Evolutionary conservation across 2,329 filamentous ascomycete species (phyloP), one percentile per base, ranked within the genome.

Genomic region (Gnomoniopsis smithogilvyi): DNA sequence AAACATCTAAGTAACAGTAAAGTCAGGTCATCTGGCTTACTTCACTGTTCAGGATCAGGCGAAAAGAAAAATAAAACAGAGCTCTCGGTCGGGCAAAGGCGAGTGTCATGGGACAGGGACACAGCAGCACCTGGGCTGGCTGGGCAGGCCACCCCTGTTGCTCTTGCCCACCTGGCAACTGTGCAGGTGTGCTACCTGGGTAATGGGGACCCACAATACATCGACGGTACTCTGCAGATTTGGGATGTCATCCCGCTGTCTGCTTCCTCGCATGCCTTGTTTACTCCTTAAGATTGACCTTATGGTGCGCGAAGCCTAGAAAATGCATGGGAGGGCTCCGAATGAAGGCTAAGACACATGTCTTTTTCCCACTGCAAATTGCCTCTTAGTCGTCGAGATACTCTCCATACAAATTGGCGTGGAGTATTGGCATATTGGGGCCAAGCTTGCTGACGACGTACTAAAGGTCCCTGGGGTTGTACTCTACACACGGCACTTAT

Each of bases 401-500:
- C 26, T 8, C 26, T 4, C 26, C 26, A 30, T 30, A 30, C 26
- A 30, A 30, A 30, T 30, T 8, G 8, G 26, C 26, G 8, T 30
- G 26, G 26, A 30, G 26, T 8, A 30, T 30, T 4, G 53, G 21
- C 53, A 41, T 22, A 34, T 45, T 17, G 19, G 33, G 46, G 38
- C 54, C 38, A 26, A 51, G 43, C 59, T 50, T 45, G 38, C 47
- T 46, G 51, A 51, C 41, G 54, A 47, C 38, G 55, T 34, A 52
- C 24, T 14, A 26, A 21, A 26, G 47, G 46, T 41, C 26, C 41
- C 48, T 17, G 38, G 30, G 51, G 33, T 51, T 47, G 59, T 61
- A 61, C 59, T 54, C 38, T 49, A 46, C 33, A 59, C 56, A 53
- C 59, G 59, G 56, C 58, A 55, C 59, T 58, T 50, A 59, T 59